These are phyloP conservation scores for Xylariaceae sp. DNA, from an alignment of 2,329 filamentous ascomycete species.

Conservation along the genomic window DNA sequence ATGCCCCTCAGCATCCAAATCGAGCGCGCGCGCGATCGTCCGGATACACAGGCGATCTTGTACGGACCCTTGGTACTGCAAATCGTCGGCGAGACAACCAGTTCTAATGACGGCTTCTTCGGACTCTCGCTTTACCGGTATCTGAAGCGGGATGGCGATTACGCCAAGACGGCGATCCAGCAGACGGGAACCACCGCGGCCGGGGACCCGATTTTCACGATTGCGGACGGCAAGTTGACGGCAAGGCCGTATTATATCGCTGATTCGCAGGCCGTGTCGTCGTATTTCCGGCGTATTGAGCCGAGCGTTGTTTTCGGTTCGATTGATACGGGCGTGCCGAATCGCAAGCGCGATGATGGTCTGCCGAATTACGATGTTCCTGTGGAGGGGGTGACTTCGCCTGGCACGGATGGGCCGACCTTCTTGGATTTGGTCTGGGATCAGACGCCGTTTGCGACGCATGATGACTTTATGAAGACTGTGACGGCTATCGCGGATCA, in stretches of 20 bases:
- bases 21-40: slow-evolving; percentile 31
- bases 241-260: slow-evolving; percentile 31
- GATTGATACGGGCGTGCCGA: slow-evolving; percentile 27
- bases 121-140: slow-evolving; percentile 30
- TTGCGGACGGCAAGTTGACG: slow-evolving; percentile 15
- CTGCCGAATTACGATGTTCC: slow-evolving; percentile 31
- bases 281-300: slow-evolving; percentile 32
- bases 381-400: slow-evolving; percentile 28
- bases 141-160: slow-evolving; percentile 32
- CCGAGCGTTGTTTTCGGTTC: slow-evolving; percentile 29
- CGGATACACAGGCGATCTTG: slow-evolving; percentile 32
- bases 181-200: slow-evolving; percentile 18
- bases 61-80: slow-evolving; percentile 32
- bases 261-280: slow-evolving; percentile 28
- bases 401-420: slow-evolving; percentile 31
- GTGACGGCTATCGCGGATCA: slow-evolving; percentile 21
- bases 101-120: slow-evolving; percentile 22
- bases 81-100: slow-evolving; percentile 25
- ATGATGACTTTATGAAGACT: slow-evolving; percentile 25
- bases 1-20: slow-evolving; percentile 32
- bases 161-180: slow-evolving; percentile 24
- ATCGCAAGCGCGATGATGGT: slow-evolving; percentile 30
- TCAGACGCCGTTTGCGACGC: slow-evolving; percentile 28
- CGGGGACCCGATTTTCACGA: slow-evolving; percentile 29
- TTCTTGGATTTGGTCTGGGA: slow-evolving; percentile 33